Evolutionary conservation across 176 grass and related monocot species (phyloP).

Genomic region (Triticum timopheevii): DNA sequence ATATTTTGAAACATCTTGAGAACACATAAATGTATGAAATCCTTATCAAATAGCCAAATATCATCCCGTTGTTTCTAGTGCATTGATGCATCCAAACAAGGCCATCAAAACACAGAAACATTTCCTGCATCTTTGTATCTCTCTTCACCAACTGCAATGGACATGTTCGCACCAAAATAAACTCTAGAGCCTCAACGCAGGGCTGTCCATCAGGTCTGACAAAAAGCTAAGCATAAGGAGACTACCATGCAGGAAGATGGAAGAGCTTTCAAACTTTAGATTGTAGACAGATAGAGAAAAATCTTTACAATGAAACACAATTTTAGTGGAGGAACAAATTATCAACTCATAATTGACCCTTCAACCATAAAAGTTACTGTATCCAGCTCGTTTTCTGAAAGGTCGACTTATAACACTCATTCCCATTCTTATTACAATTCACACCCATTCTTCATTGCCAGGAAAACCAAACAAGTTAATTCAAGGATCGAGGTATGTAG

Average conservation of each 20-base stretch:
- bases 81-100: neutral
- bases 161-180: slow-evolving; percentile 73
- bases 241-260: neutral
- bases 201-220: slow-evolving; percentile 78
- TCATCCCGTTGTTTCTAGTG: neutral
- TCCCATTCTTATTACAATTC: neutral
- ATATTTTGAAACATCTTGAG: neutral
- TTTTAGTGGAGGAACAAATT: neutral
- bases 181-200: slow-evolving; percentile 67
- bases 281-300: neutral
- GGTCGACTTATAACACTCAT: neutral
- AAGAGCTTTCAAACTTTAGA: neutral
- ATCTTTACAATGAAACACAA: neutral
- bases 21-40: neutral
- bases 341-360: neutral
- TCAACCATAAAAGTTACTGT: neutral
- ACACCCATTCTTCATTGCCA: neutral
- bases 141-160: slow-evolving; percentile 74
- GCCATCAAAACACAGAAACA: neutral
- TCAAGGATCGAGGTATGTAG: neutral
- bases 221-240: neutral
- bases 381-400: neutral
- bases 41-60: neutral
- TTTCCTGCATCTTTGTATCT: slow-evolving; percentile 92
- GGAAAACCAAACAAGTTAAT: neutral